Conservation (phyloP, 2,329 filamentous ascomycete genomes). For the Periconia macrospinosa region DNA sequence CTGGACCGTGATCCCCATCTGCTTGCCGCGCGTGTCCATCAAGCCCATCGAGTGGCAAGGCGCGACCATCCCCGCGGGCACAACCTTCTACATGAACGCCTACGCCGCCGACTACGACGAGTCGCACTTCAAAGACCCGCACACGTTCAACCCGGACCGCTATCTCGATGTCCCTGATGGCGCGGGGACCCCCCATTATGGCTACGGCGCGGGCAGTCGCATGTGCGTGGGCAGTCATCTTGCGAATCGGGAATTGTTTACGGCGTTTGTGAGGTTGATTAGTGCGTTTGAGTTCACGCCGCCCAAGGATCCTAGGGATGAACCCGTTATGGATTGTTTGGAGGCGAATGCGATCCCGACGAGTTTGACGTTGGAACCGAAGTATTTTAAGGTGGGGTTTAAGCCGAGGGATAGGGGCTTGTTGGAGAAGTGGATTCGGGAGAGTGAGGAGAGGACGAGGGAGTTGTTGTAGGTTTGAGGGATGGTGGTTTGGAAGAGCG, state of each 20-base stretch:
- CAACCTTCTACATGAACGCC: conserved; percentile 78
- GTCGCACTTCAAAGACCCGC: conserved; percentile 65
- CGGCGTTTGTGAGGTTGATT: conserved; percentile 53
- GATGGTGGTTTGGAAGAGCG: not conserved
- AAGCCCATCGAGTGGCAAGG: conserved; percentile 72
- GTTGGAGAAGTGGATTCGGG: conserved; percentile 51
- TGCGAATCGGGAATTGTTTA: conserved; percentile 46
- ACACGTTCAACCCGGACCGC: conserved; percentile 69
- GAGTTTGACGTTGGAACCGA: conserved; percentile 53
- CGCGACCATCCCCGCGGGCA: conserved; percentile 70
- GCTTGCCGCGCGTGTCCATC: conserved; percentile 71
- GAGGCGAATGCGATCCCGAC: conserved; percentile 52
- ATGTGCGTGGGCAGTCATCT: conserved; percentile 53
- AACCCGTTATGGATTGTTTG: conserved; percentile 49
- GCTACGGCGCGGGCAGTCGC: conserved; percentile 51
- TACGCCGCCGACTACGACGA: conserved; percentile 75
- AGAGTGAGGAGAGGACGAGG: conserved; percentile 51
- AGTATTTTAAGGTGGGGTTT: conserved; percentile 54
- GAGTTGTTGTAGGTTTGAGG: conserved; percentile 32
- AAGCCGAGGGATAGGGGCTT: conserved; percentile 45
- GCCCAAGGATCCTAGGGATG: conserved; percentile 44
- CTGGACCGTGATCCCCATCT: conserved; percentile 80
- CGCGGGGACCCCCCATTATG: conserved; percentile 52
- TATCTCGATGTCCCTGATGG: conserved; percentile 58
- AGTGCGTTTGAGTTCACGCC: conserved; percentile 50